Conservation (phyloP, 2,329 filamentous ascomycete genomes). For the Aspergillus terreus region DNA sequence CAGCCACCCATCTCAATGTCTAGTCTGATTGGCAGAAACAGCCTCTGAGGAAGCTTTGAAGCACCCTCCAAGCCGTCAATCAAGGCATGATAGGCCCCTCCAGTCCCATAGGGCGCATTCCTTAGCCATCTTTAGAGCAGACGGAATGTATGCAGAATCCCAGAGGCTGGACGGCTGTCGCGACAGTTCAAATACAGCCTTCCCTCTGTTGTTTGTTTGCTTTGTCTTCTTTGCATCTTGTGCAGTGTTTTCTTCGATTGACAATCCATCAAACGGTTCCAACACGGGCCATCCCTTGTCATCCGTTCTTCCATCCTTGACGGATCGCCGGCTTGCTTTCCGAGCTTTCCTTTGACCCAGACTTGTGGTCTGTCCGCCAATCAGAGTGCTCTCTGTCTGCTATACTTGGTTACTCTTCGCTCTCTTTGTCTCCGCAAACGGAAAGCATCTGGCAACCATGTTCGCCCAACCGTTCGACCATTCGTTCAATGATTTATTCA, state of each 20-base stretch:
- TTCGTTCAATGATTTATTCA: conserved; percentile 60
- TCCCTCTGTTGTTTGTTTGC: conserved; percentile 41
- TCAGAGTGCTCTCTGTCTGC: conserved; percentile 20
- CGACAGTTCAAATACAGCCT: conserved; percentile 36
- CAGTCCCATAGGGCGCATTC: conserved; percentile 29
- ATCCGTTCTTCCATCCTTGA: conserved; percentile 1
- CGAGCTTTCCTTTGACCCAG: conserved; percentile 19
- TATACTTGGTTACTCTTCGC: conserved; percentile 14
- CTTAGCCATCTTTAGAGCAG: conserved; percentile 28
- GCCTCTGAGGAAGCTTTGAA: conserved; percentile 12
- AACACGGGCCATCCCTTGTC: conserved; percentile 21
- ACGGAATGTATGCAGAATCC: conserved; percentile 34
- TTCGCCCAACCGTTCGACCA: conserved; percentile 48
- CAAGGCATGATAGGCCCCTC: conserved; percentile 20
- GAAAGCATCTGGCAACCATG: conserved; percentile 51
- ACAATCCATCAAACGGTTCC: conserved; percentile 32
- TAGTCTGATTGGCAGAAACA: conserved; percentile 22
- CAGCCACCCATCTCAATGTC: conserved; percentile 16
- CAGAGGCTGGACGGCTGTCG: conserved; percentile 31
- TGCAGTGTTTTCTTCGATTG: conserved; percentile 39
- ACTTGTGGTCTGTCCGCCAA: conserved; percentile 24
- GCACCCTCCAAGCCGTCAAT: conserved; percentile 20
- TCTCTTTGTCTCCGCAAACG: conserved; percentile 33
- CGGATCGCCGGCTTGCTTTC: conserved; percentile 20
- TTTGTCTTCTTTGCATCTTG: conserved; percentile 41